A percentile compares a stretch with the other conserved stretches of the same genome.
Conservation (phyloP, 1,284 basidiomycete species). For the Moesziomyces globuligerus region DNA sequence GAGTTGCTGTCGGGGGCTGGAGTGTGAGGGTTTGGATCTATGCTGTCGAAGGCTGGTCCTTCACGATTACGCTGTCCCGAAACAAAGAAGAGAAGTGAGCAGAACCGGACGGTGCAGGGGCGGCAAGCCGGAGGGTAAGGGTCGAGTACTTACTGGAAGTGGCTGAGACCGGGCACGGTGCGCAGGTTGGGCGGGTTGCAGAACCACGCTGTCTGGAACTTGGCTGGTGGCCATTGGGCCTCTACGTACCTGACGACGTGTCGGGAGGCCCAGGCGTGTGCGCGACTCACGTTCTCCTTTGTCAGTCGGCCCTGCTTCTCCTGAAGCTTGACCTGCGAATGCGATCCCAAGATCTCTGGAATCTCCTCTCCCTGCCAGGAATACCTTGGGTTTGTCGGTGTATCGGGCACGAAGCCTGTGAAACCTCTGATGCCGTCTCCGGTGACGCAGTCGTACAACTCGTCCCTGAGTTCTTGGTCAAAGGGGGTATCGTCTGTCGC, state of each 20-base stretch:
- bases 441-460: constrained; percentile 44
- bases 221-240: constrained; percentile 20
- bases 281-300: constrained; percentile 8
- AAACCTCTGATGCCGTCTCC: constrained; percentile 56
- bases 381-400: constrained; percentile 7
- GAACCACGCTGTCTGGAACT: constrained; percentile 48
- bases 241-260: constrained; percentile 33
- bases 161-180: constrained; percentile 53
- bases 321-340: constrained; percentile 21
- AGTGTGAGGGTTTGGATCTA: not conserved
- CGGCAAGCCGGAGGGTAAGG: constrained; percentile 72
- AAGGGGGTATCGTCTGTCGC: constrained; percentile 29
- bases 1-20: no score
- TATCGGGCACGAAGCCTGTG: constrained; percentile 25
- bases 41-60: constrained; percentile 68
- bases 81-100: constrained; percentile 69
- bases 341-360: constrained; percentile 11
- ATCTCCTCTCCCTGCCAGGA: not conserved
- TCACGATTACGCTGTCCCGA: constrained; percentile 83
- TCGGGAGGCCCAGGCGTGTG: constrained; percentile 43
- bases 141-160: constrained; percentile 35
- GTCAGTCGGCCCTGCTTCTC: not conserved
- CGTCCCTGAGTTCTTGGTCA: constrained; percentile 5
- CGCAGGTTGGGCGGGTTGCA: constrained; percentile 52
- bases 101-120: not conserved